phyloP scores from a whole-genome alignment of 73 alveolate genomes.

The Paramecium caudatum region DNA sequence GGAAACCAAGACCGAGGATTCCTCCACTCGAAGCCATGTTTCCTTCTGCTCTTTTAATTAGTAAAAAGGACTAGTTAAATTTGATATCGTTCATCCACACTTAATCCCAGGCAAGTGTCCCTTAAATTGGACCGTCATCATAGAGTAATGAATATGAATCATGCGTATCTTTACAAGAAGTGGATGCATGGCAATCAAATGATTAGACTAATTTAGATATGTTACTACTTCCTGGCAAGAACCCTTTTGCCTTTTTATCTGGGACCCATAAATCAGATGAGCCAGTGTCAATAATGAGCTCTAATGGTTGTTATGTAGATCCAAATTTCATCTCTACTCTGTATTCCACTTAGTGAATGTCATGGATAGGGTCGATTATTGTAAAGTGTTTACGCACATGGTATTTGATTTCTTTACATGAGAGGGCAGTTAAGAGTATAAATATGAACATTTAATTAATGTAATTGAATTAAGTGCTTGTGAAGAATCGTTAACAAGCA shows the following conservation, averaged over 20 bases:
- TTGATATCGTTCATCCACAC: conserved; percentile 34
- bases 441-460: too few species aligned
- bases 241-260: neutral
- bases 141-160: neutral
- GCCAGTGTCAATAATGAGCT: conserved; percentile 55
- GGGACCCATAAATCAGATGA: conserved; percentile 70
- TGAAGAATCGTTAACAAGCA: too few species aligned
- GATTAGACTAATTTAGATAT: neutral
- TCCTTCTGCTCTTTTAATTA: conserved; percentile 11
- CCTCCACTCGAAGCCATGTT: conserved; percentile 49
- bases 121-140: conserved; percentile 65
- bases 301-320: conserved; percentile 10
- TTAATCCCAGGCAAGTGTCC: conserved; percentile 62
- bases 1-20: conserved; percentile 43
- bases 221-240: neutral
- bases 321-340: conserved; percentile 2
- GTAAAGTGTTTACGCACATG: neutral
- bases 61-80: conserved; percentile 43
- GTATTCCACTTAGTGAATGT: conserved; percentile 53
- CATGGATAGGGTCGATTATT: conserved; percentile 9
- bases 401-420: neutral
- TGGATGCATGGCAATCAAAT: neutral
- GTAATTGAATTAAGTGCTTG: too few species aligned
- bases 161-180: conserved; percentile 16
- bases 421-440: too few species aligned